Evolutionary conservation across 2,329 filamentous ascomycete species (phyloP), one percentile per base, ranked within the genome.

Genomic region (Thelonectria rubi): DNA sequence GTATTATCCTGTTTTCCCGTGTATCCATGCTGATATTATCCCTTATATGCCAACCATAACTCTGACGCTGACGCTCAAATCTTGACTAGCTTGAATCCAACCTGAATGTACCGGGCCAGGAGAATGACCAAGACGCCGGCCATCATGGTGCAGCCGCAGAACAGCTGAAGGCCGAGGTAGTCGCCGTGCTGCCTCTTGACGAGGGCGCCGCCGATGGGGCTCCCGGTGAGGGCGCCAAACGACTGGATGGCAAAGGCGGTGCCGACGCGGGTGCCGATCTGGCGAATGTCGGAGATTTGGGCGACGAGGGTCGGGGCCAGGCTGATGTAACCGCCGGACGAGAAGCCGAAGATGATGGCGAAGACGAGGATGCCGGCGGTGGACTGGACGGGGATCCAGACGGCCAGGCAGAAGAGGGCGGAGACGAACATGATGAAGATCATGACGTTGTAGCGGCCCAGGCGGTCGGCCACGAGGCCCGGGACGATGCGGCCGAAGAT

Each of bases 261-360:
- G 1, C 91, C 91, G 2, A 84, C 87, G 6, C 91, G 81, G 2
- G 88, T 84, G 14, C 91, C 91, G 34, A 93, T 88, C 73, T 91
- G 83, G 18, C 85, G 80, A 39, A 92, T 84, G 47, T 91, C 88
- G 1, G 86, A 88, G 63, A 93, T 90, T 69, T 93, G 89, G 1
- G 88, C 89, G 20, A 93, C 79, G 14, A 91, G 78, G 0, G 88
- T 83, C 0, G 90, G 88, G 0, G 81, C 80, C 17, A 92, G 77
- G 0, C 85, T 85, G 37, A 91, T 84, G 68, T 88, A 90, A 2
- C 86, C 85, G 12, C 90, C 91, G 0, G 86, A 88, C 14, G 83
- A 83, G 72, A 92, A 91, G 17, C 90, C 91, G 66, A 90, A 93
- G 7, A 91, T 75, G n/a, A 84, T 80, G 12, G 84, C 82, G 73